These are phyloP conservation scores for Stachybotrys elegans DNA, from an alignment of 2,329 filamentous ascomycete species.

Conservation along the genomic window DNA sequence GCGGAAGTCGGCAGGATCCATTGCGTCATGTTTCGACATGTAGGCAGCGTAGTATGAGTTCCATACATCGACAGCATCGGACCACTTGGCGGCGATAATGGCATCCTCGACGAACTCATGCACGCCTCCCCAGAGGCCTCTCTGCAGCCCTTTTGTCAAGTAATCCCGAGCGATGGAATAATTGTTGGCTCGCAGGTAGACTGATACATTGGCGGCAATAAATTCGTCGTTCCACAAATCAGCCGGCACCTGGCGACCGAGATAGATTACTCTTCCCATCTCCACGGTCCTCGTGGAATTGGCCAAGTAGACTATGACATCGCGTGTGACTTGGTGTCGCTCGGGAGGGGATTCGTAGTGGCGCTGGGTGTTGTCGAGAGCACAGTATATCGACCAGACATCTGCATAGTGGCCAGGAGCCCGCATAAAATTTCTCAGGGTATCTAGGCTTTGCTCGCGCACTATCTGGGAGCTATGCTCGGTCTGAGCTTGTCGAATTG, in stretches of 20 bases:
- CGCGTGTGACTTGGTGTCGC: no score
- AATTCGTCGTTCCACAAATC: conserved; percentile 34
- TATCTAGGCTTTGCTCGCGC: no score
- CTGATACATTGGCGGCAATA: conserved; percentile 34
- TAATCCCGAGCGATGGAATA: conserved; percentile 30
- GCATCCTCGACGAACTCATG: conserved; percentile 38
- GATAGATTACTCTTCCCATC: conserved; percentile 36
- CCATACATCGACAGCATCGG: background rate
- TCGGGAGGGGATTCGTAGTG: no score
- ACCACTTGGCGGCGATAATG: conserved; percentile 21
- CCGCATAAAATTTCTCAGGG: no score
- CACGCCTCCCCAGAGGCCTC: conserved; percentile 31
- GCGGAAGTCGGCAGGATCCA: no score
- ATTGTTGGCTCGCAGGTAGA: conserved; percentile 36
- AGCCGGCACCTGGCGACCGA: conserved; percentile 34
- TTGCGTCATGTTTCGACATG: no score
- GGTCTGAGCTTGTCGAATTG: no score
- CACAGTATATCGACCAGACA: no score
- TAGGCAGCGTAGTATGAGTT: no score
- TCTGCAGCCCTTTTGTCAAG: conserved; percentile 33
- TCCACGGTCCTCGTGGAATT: conserved; percentile 40
- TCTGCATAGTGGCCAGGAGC: no score
- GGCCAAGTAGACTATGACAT: conserved; percentile 37
- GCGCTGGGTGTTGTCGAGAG: no score
- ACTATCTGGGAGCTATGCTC: no score